Evolutionary conservation across 148 eudicot species (phyloP).

Genomic region (Linanthus parryae): DNA sequence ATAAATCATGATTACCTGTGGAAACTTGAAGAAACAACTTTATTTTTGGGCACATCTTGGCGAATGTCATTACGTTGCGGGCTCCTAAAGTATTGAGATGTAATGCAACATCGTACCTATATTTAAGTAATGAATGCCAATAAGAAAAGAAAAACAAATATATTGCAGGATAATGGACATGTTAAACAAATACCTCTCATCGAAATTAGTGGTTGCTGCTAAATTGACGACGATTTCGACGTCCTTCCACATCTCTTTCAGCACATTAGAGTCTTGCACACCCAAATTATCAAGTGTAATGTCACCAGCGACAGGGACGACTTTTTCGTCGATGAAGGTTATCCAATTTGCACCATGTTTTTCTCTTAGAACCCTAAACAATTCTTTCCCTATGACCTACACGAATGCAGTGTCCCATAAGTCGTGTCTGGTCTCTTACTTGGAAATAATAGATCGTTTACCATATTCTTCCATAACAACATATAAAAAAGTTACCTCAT

Average conservation of each 20-base stretch:
- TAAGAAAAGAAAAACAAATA: too few species aligned
- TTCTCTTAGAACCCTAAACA: slow-evolving; percentile 54
- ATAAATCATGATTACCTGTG: too few species aligned
- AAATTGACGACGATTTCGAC: slow-evolving; percentile 5
- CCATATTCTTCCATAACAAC: too few species aligned
- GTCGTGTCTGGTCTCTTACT: too few species aligned
- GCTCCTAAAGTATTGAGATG: slow-evolving; percentile 53
- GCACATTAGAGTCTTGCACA: slow-evolving; percentile 13
- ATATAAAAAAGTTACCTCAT: too few species aligned
- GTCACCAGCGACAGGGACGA: slow-evolving; percentile 51
- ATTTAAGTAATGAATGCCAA: too few species aligned
- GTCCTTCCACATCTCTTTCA: slow-evolving; percentile 4
- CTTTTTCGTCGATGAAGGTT: slow-evolving; percentile 40
- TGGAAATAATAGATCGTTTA: too few species aligned
- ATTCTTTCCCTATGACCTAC: slow-evolving; percentile 52
- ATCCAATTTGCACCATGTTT: slow-evolving; percentile 36
- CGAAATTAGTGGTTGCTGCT: slow-evolving; percentile 11
- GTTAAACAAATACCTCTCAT: too few species aligned
- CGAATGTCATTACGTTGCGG: slow-evolving; percentile 44
- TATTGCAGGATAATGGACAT: too few species aligned
- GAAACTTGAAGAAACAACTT: slow-evolving; percentile 50
- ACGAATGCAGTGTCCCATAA: too few species aligned
- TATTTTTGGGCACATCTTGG: slow-evolving; percentile 51
- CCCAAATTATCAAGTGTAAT: slow-evolving; percentile 43
- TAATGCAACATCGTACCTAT: slow-evolving; percentile 58